Conservation (phyloP, 495 filamentous ascomycete species). For the Hypoxylon perforatum region DNA sequence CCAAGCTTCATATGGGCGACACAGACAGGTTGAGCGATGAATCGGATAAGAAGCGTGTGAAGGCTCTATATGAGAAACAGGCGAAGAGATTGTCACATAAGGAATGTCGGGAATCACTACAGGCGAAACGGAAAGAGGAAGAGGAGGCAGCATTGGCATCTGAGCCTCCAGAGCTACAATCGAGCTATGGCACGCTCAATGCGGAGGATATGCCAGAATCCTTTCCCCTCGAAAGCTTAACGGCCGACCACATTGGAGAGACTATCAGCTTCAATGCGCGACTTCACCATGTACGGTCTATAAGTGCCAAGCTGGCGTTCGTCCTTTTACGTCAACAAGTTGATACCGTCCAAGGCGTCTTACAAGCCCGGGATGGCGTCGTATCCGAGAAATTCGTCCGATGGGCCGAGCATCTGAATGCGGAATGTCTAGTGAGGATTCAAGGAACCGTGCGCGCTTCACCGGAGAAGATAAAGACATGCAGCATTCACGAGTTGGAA, state of each 20-base stretch:
- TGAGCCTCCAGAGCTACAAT: constrained; percentile 66
- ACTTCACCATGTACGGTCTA: constrained; percentile 82
- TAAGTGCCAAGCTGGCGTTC: constrained; percentile 91
- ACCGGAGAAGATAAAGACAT: constrained; percentile 79
- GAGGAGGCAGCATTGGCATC: constrained; percentile 55
- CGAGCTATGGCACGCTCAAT: constrained; percentile 66
- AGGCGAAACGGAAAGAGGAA: constrained; percentile 57
- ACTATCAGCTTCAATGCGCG: constrained; percentile 83
- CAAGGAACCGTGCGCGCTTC: constrained; percentile 80
- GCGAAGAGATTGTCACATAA: constrained; percentile 62
- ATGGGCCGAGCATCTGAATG: constrained; percentile 80
- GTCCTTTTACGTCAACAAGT: constrained; percentile 84
- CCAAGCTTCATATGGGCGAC: constrained; percentile 59
- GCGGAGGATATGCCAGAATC: constrained; percentile 46
- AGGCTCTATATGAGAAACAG: constrained; percentile 58
- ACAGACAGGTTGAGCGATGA: constrained; percentile 57
- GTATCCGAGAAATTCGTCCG: constrained; percentile 87
- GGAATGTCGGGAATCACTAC: constrained; percentile 63
- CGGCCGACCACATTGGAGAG: constrained; percentile 62
- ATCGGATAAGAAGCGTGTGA: constrained; percentile 62
- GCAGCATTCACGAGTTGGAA: constrained; percentile 79
- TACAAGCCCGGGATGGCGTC: constrained; percentile 65
- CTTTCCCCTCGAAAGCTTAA: constrained; percentile 33
- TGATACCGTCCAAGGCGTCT: constrained; percentile 83
- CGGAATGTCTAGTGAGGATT: constrained; percentile 83